Evolutionary conservation across 352 stramenopile species (phyloP).

Genomic region (Peronosclerospora sorghi): DNA sequence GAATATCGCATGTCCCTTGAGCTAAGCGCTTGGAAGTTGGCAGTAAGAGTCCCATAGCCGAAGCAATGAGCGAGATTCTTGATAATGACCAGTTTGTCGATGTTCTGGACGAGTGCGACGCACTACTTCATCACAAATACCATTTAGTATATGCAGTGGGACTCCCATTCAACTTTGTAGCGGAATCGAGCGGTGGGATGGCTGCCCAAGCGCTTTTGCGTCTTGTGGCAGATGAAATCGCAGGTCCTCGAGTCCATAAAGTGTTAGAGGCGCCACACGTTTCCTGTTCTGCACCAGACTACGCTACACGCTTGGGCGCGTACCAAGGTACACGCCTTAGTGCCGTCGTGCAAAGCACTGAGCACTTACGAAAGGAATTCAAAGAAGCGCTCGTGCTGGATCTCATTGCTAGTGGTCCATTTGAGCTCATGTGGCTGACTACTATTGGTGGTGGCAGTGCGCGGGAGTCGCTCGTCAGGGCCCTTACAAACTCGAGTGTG

Average conservation of each 20-base stretch:
- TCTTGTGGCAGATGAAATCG: slow-evolving; percentile 6
- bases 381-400: slow-evolving; percentile 35
- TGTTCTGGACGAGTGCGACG: too few relatives aligned
- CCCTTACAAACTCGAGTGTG: slow-evolving; percentile 22
- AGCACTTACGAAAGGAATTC: slow-evolving; percentile 9
- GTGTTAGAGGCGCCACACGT: slow-evolving; percentile 33
- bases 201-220: slow-evolving; percentile 37
- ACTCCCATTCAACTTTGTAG: slow-evolving; percentile 28
- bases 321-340: too few relatives aligned
- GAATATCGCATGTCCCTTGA: slow-evolving; percentile 84
- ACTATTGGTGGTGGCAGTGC: slow-evolving; percentile 10
- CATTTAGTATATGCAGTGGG: too few relatives aligned
- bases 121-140: too few relatives aligned
- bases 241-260: slow-evolving; percentile 10
- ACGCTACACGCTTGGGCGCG: too few relatives aligned
- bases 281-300: slow-evolving; percentile 25
- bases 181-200: too few relatives aligned
- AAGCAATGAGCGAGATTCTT: slow-evolving; percentile 32
- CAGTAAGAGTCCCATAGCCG: neutral
- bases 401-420: too few relatives aligned
- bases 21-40: slow-evolving; percentile 47
- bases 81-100: slow-evolving; percentile 26
- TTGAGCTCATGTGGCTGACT: slow-evolving; percentile 58
- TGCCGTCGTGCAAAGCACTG: slow-evolving; percentile 8
- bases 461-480: slow-evolving; percentile 13